Percentiles rank a stretch among this genome's conserved stretches.
These are phyloP conservation scores for Sporothrix pseudoabietina DNA, from an alignment of 2,329 filamentous ascomycete genomes.

Conservation along the genomic window DNA sequence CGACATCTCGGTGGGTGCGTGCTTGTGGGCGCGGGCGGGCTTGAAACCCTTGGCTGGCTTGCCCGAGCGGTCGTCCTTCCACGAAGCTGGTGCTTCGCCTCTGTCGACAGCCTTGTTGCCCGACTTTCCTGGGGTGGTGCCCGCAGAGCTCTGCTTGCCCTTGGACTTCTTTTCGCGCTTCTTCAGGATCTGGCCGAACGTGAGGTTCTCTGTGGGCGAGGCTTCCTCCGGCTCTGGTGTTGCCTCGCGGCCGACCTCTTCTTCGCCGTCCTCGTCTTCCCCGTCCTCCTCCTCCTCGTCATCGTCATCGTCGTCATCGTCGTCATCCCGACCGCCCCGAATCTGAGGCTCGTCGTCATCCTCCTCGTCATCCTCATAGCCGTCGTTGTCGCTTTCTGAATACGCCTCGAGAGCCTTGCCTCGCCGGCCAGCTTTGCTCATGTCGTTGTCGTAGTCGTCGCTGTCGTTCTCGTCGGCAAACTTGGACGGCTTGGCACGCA, in stretches of 20 bases:
- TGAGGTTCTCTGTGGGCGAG: constrained; percentile 25
- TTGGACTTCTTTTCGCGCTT: constrained; percentile 24
- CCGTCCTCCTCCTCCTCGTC: constrained; percentile 44
- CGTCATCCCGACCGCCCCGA: constrained; percentile 32
- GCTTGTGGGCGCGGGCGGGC: constrained; percentile 65
- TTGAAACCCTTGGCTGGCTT: constrained; percentile 32
- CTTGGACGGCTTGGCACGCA: constrained; percentile 42
- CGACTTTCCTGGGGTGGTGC: not conserved
- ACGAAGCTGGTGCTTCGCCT: not conserved
- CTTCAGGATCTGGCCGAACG: constrained; percentile 32
- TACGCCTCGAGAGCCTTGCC: constrained; percentile 36
- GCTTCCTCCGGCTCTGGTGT: constrained; percentile 32
- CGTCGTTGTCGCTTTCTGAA: constrained; percentile 33
- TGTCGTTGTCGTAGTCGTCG: constrained; percentile 23
- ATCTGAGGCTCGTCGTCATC: constrained; percentile 26
- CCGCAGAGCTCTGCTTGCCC: not conserved
- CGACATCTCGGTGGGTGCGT: constrained; percentile 81
- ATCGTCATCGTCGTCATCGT: constrained; percentile 41
- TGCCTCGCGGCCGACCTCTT: not conserved
- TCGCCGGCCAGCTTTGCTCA: constrained; percentile 30
- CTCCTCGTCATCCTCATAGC: constrained; percentile 7
- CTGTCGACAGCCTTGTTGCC: not conserved
- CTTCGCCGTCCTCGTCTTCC: constrained; percentile 19
- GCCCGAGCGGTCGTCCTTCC: constrained; percentile 44
- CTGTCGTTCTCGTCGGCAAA: constrained; percentile 19